These are phyloP conservation scores for Hypoxylon sp. DNA, from an alignment of 2,329 filamentous ascomycete genomes.

Conservation along the genomic window DNA sequence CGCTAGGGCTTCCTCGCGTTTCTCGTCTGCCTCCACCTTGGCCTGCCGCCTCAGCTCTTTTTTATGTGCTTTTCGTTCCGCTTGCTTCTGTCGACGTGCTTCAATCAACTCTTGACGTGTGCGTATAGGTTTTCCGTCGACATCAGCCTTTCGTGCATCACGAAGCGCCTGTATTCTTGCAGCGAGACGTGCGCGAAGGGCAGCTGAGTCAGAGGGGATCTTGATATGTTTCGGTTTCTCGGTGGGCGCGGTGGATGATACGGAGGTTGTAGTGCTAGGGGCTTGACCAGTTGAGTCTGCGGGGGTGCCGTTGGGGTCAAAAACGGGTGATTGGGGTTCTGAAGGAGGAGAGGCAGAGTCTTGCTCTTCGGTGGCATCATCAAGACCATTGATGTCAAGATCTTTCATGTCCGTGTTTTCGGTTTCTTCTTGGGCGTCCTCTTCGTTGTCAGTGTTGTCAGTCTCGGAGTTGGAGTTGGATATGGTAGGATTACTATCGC, in stretches of 20 bases:
- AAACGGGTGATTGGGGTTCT: slow-evolving; percentile 66
- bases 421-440: slow-evolving; percentile 29
- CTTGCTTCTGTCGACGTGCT: slow-evolving; percentile 84
- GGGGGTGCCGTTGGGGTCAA: slow-evolving; percentile 62
- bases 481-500: slow-evolving; percentile 13
- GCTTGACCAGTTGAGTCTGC: slow-evolving; percentile 54
- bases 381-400: slow-evolving; percentile 59
- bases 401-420: slow-evolving; percentile 49
- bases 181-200: slow-evolving; percentile 79
- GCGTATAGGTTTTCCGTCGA: slow-evolving; percentile 81
- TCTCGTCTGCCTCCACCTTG: slow-evolving; percentile 79
- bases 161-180: slow-evolving; percentile 87
- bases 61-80: slow-evolving; percentile 86
- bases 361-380: slow-evolving; percentile 55
- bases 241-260: slow-evolving; percentile 70
- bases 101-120: slow-evolving; percentile 94
- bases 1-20: slow-evolving; percentile 68
- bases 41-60: slow-evolving; percentile 81
- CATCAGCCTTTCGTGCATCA: slow-evolving; percentile 86
- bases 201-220: slow-evolving; percentile 74
- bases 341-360: slow-evolving; percentile 54
- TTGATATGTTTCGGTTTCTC: slow-evolving; percentile 72
- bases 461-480: background rate
- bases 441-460: slow-evolving; percentile 10
- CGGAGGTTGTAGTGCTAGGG: slow-evolving; percentile 71